Base-by-base conservation (phyloP, 805 yeast species). In the Candida sonorensis region DNA sequence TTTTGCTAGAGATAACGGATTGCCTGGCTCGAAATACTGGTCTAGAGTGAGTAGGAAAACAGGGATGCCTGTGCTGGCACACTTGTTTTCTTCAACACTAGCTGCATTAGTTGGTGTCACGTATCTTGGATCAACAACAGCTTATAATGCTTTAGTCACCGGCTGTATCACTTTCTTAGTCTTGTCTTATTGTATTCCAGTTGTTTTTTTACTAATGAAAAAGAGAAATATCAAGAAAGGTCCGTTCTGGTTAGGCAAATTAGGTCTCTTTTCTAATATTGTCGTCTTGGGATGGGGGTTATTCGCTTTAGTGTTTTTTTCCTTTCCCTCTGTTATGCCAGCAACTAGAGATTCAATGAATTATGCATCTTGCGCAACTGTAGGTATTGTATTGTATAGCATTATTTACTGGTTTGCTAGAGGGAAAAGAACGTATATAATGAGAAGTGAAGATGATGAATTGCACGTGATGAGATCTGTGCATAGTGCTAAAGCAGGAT, bases 311-410 rank as follows among this genome's bases (percentile, higher is more conserved):
- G 67, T 77, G 2, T 74, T 80, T 55, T 79, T 71, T 61, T 73
- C 76, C 27, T 72, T 80, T 62, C 87, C 88, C 19, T 57, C 74
- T 17, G 60, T 59, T 9, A 64, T 73, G 69, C 88, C 87, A 2
- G 86, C 68, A 3, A 62, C 66, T 3, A 67, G 65, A 22, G 69
- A 72, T 25, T 66, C 67, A 40, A 81, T 81, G 87, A 81, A 81
- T 51, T 81, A 81, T 44, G 76, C 77, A 11, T 53, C 70, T 20
- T 81, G 69, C 7, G 81, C 74, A 13, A 59, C 69, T 37, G 70
- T 57, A 14, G 75, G 75, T 8, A 67, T 61, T 46, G 46, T 63
- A 4, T 10, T 59, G 0, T 73, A 67, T 46, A 51, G 70, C 21
- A 37, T 73, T 2, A 34, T 62, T 4, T 77, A 76, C 48, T 78